Evolutionary conservation across 202 grass and related monocot species (phyloP), one percentile per base, ranked within the genome.

Genomic region (Zoysia matrella): DNA sequence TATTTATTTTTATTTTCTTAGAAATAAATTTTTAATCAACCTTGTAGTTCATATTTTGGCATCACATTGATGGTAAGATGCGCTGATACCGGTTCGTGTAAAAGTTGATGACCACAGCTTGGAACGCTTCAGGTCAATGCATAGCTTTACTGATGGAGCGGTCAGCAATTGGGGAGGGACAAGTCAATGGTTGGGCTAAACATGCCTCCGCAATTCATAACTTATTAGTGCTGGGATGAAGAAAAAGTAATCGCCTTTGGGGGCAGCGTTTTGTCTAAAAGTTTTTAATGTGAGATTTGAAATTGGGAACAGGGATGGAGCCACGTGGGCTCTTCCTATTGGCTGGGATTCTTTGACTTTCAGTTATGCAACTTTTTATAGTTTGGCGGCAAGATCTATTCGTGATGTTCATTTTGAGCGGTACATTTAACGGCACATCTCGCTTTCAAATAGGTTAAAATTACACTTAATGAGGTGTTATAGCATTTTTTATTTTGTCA

Each of bases 381-480:
- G 3, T 57, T 86, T 66, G 79, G 84, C 60, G 9, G 70, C 71
- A 8, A 80, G 57, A 83, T 75, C 75, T 78, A 54, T 79, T 52
- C 48, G 74, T 52, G 64, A 1, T 69, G 46, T 80, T 86, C 75
- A 75, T 79, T 56, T 45, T 74, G 70, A 75, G 49, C 56, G 61
- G 22, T 70, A 75, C 75, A 40, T 65, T 48, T 12, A 80, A 65
- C 80, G 47, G 84, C 75, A 79, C 53, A 9, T 5, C 62, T 86
- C 83, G 69, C 88, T 86, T 70, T 86, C 88, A 49, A 60, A 75
- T 90, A 64, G n/a, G 75, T 83, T 75, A 66, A 90, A 83, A 56
- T 18, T 52, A 74, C 80, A 52, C 83, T 86, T 70, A 30, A 12
- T 67, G 11, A 53, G 58, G 79, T 79, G 22, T 48, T 22, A 62